Evolutionary conservation across 1,284 basidiomycete genomes (phyloP).

Genomic region (Gymnopus androsaceus): DNA sequence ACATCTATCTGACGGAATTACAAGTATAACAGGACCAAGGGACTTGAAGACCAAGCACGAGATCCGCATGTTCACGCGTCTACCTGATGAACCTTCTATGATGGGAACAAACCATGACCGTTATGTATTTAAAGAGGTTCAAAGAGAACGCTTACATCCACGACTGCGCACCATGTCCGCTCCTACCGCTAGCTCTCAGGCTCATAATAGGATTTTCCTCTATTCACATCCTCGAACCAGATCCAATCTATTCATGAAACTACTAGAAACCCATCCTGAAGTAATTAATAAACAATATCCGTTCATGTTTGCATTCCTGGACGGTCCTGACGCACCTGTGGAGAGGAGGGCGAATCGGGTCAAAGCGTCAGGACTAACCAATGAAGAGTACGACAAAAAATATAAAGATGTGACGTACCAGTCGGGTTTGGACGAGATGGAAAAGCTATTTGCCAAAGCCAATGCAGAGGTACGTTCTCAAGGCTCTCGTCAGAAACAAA

Average conservation of each 20-base stretch:
- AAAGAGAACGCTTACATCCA: no score
- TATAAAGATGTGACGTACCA: neutral
- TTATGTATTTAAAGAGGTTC: no score
- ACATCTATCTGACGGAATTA: no score
- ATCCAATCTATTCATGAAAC: neutral
- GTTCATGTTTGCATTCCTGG: neutral
- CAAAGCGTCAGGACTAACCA: neutral
- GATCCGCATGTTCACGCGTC: no score
- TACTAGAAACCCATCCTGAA: slow-evolving; percentile 9
- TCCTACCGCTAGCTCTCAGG: neutral
- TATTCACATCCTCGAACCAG: slow-evolving; percentile 10
- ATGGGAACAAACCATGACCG: no score
- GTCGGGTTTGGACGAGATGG: slow-evolving; percentile 1
- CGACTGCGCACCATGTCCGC: neutral
- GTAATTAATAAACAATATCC: neutral
- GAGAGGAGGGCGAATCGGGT: neutral
- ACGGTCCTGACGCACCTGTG: neutral
- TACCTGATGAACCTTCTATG: no score
- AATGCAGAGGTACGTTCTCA: neutral
- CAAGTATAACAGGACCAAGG: no score
- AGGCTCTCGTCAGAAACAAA: neutral
- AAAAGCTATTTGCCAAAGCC: slow-evolving; percentile 5
- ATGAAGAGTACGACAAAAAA: neutral
- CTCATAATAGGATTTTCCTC: neutral
- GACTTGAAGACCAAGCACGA: no score